These are phyloP conservation scores for Euphrasia arctica DNA, from an alignment of 305 asterid species.

Conservation along the genomic window DNA sequence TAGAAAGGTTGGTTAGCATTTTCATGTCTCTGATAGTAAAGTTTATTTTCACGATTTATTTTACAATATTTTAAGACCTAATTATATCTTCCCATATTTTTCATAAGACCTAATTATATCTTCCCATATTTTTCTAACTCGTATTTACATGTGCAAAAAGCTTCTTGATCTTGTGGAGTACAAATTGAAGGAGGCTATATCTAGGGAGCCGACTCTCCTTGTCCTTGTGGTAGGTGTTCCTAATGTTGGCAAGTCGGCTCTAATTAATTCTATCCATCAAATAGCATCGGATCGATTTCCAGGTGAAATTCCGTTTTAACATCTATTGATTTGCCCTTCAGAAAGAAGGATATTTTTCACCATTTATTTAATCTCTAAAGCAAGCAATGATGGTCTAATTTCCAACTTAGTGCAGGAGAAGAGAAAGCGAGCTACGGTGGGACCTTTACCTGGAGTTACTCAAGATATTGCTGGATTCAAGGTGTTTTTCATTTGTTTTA, in stretches of 20 bases:
- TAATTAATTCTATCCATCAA: slow-evolving; percentile 79
- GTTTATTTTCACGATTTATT: too few species aligned
- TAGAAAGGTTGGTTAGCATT: slow-evolving; percentile 56
- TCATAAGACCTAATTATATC: neutral
- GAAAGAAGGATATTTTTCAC: neutral
- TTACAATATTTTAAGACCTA: too few species aligned
- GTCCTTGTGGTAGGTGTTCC: slow-evolving; percentile 98
- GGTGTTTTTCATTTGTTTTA: slow-evolving; percentile 36
- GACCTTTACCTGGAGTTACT: slow-evolving; percentile 97
- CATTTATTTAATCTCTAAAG: slow-evolving; percentile 18
- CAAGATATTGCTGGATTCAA: slow-evolving; percentile 98
- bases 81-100: neutral
- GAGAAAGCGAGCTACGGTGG: slow-evolving; percentile 87
- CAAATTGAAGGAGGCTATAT: slow-evolving; percentile 77
- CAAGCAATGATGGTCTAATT: slow-evolving; percentile 30
- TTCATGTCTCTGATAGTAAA: neutral
- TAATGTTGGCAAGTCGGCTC: slow-evolving; percentile 91
- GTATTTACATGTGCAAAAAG: slow-evolving; percentile 36
- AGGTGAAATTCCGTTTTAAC: slow-evolving; percentile 42
- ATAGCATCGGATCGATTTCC: slow-evolving; percentile 87
- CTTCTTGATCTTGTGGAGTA: slow-evolving; percentile 92
- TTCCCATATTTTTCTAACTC: slow-evolving; percentile 19
- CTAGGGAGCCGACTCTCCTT: slow-evolving; percentile 88
- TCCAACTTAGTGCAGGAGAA: slow-evolving; percentile 85
- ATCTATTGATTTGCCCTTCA: slow-evolving; percentile 11